Evolutionary conservation across 805 yeast genomes (phyloP).

Genomic region (Saccharomycopsis fermentans): DNA sequence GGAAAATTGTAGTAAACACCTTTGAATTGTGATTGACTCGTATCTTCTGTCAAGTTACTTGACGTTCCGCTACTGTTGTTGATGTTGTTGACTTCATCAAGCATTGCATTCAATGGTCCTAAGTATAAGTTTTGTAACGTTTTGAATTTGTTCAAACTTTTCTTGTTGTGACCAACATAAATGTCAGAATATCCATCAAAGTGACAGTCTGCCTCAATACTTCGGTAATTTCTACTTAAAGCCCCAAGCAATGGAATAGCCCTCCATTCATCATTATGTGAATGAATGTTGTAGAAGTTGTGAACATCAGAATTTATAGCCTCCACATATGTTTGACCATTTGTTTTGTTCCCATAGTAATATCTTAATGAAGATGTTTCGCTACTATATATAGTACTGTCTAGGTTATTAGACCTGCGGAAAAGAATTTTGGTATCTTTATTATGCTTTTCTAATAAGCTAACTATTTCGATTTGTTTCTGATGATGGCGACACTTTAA

Average conservation of each 20-base stretch:
- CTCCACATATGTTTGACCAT: not conserved
- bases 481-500: not conserved
- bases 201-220: constrained; percentile 63
- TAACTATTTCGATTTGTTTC: not conserved
- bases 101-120: constrained; percentile 38
- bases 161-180: constrained; percentile 54
- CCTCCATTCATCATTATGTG: constrained; percentile 66
- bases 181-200: constrained; percentile 29
- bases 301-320: constrained; percentile 8
- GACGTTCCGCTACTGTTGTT: not conserved
- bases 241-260: constrained; percentile 49
- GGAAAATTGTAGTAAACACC: constrained; percentile 39
- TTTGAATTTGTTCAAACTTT: constrained; percentile 33
- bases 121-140: constrained; percentile 44
- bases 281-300: constrained; percentile 36
- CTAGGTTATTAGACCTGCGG: not conserved
- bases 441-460: not conserved
- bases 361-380: not conserved
- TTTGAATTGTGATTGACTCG: constrained; percentile 13
- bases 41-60: not conserved
- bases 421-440: not conserved
- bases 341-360: not conserved
- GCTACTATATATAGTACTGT: not conserved
- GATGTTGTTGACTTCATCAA: constrained; percentile 26
- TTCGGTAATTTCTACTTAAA: constrained; percentile 36